Evolutionary conservation across 2,329 filamentous ascomycete genomes (phyloP), one percentile per base, ranked within the genome.

Genomic region (Xylariomycetidae sp.): DNA sequence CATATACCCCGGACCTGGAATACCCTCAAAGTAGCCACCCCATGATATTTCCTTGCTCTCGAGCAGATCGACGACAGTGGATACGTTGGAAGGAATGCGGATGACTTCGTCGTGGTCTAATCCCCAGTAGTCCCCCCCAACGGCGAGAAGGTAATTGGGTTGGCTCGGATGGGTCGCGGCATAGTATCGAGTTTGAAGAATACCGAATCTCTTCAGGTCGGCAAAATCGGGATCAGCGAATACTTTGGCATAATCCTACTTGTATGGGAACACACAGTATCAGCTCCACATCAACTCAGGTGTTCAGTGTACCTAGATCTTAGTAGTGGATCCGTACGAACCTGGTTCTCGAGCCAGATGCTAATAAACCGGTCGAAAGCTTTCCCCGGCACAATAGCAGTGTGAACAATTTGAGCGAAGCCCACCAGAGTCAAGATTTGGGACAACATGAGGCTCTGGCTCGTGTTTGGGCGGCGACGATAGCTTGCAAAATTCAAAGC

Each of bases 91-190:
- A 2, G 67, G 66, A 14, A 72, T 54, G 25, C 59, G 57, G 6
- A 69, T 56, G 23, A 58, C 54, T 7, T 58, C 58, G 46, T 70
- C 67, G 40, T 70, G 61, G 42, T 72, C 56, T 22, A 69, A 41
- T 2, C 69, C 68, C 41, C 69, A 72, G 46, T 67, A 69, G 44
- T 72, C 66, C 10, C 66, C 67, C 6, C 48, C 63, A 6, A 69
- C 54, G 20, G 65, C 62, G 5, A 66, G 66, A 9, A 70, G 49
- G 36, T 70, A 70, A 44, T 70, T 70, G 5, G 67, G 65, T 51
- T 70, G 66, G 42, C 58, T 63, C 3, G 49, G 49, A 37, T 65
- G 63, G 3, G 67, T 70, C n/a, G 66, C 58, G 6, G 62, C 64
- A 45, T 63, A 67, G 51, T 68, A 70, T 14, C 60, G 50, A 5